Base-by-base conservation (phyloP, 805 yeast genomes). In the Ascoidea asiatica region DNA sequence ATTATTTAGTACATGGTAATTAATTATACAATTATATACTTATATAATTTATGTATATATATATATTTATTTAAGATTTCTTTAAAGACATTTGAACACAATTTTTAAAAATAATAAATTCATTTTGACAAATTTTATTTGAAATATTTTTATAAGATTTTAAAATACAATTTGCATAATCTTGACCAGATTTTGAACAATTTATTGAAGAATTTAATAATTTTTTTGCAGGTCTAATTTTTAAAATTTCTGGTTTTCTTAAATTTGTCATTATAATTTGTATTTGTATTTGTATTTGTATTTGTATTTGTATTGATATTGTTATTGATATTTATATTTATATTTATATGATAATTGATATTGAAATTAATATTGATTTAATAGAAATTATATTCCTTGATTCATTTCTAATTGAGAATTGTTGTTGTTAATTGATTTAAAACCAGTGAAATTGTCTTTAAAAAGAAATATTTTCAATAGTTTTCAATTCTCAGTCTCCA, bases 41-140 rank as follows among this genome's bases (percentile, higher is more conserved):
- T n/a, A n/a, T n/a, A n/a, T n/a, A n/a, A n/a, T n/a, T n/a, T n/a
- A n/a, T 15, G 4, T 29, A 3, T 8, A 11, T 15, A 29, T 8
- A 29, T 11, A 15, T 11, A 15, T 29, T 15, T 29, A 8, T 11
- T 15, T 11, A 8, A 29, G 15, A 11, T 15, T 29, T 29, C 35
- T 3, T 29, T 8, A 29, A 15, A 8, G 8, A 15, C 15, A 11
- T 15, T 11, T 15, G 8, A 29, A 29, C 35, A 29, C 35, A 43
- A 23, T 56, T 58, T 41, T 53, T 56, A 37, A 57, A 38, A 1
- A 55, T 46, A 11, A 54, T 48, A 38, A 57, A 44, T 0, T 58
- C 59, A 41, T 57, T 57, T 45, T 51, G 54, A 23, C 59, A 56
- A 1, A 54, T 21, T 5, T 46, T 49, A 23, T 48, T 51, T 0